A percentile compares a stretch with the other conserved stretches of the same genome.
phyloP scores from a whole-genome alignment of 2,329 filamentous ascomycete species.

The Aspergillus sp. region DNA sequence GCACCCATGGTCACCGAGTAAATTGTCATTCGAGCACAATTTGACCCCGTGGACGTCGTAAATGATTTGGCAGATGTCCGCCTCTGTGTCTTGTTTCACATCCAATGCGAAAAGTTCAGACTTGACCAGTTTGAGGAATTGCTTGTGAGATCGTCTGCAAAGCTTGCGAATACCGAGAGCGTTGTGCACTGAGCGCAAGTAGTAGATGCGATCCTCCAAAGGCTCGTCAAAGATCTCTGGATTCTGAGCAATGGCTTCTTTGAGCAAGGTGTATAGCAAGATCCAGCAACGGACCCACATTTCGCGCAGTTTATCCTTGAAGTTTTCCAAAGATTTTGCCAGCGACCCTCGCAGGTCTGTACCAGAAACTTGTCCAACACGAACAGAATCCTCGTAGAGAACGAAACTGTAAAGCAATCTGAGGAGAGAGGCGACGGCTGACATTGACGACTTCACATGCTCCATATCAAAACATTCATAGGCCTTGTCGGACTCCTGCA shows the following conservation, averaged over 20 bases:
- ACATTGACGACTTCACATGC: conserved; percentile 72
- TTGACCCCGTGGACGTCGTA: conserved; percentile 81
- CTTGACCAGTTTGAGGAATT: conserved; percentile 86
- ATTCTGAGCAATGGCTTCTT: conserved; percentile 70
- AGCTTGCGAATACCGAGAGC: conserved; percentile 79
- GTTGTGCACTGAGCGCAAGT: conserved; percentile 78
- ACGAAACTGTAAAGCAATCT: conserved; percentile 77
- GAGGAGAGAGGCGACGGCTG: conserved; percentile 68
- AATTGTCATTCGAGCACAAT: conserved; percentile 67
- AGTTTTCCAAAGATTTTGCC: conserved; percentile 42
- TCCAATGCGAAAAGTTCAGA: conserved; percentile 76
- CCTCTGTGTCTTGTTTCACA: conserved; percentile 77
- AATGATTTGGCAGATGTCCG: conserved; percentile 80
- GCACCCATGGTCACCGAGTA: conserved; percentile 76
- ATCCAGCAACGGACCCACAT: conserved; percentile 88
- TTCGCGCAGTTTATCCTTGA: conserved; percentile 74
- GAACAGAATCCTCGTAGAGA: conserved; percentile 81
- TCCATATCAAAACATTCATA: conserved; percentile 83
- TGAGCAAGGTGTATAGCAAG: conserved; percentile 77
- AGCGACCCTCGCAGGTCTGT: conserved; percentile 56
- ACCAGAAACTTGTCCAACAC: conserved; percentile 68
- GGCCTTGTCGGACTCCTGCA: conserved; percentile 63
- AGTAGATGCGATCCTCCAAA: conserved; percentile 73
- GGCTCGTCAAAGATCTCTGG: conserved; percentile 62
- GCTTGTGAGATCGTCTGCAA: conserved; percentile 81